phyloP scores from a whole-genome alignment of 2,329 filamentous ascomycete species.

The Colletotrichum filicis region DNA sequence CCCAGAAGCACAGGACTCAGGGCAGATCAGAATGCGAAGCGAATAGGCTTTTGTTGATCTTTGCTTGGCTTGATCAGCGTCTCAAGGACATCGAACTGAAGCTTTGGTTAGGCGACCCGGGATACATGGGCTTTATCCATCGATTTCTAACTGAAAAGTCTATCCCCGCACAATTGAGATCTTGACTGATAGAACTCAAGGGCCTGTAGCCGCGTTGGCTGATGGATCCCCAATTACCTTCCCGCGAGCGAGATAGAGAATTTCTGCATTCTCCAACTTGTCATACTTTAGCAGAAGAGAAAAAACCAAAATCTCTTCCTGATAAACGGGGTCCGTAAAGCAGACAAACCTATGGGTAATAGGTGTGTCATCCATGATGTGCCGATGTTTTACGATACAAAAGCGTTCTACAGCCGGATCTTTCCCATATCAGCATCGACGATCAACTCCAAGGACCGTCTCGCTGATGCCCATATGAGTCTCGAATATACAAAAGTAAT shows the following conservation, averaged over 20 bases:
- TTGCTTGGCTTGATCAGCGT: not conserved
- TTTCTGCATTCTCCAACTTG: not conserved
- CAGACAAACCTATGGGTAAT: not conserved
- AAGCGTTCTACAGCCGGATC: not conserved
- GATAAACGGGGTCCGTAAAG: not conserved
- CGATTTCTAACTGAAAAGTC: not conserved
- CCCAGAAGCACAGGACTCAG: not conserved
- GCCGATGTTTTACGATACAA: not conserved
- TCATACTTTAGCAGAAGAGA: not conserved
- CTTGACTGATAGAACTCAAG: not conserved
- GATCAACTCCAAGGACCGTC: not conserved
- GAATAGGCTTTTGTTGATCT: not conserved
- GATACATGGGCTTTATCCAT: not conserved
- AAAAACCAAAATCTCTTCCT: too few species aligned
- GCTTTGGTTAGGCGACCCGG: not conserved
- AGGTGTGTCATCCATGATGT: not conserved
- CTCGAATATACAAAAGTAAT: too few species aligned
- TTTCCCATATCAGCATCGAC: not conserved
- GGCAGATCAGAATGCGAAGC: not conserved
- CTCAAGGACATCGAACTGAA: not conserved
- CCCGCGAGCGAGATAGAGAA: not conserved
- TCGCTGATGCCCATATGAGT: too few species aligned
- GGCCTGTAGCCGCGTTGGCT: not conserved
- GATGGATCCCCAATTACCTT: not conserved
- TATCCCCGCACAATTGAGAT: not conserved